Evolutionary conservation across 2,329 filamentous ascomycete species (phyloP).

Genomic region (Fusarium hainanense): DNA sequence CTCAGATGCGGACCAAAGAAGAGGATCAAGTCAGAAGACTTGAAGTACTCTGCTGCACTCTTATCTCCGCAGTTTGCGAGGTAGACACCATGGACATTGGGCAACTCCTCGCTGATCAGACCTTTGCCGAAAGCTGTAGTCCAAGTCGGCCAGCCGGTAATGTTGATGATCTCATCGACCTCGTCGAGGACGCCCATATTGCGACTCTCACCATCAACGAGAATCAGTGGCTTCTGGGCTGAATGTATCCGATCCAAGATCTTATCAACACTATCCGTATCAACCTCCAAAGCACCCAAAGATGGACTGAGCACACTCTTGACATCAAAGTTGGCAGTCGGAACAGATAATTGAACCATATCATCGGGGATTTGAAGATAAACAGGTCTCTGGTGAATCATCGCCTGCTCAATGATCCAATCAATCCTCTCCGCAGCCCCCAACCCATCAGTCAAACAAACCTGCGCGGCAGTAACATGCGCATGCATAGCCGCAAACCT

Average conservation of each 20-base stretch:
- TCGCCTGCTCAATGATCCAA: conserved; percentile 15
- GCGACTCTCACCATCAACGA: conserved; percentile 16
- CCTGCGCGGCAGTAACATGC: conserved; percentile 20
- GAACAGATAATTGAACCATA: conserved; percentile 1
- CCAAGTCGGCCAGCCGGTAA: conserved; percentile 11
- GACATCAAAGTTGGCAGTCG: background rate
- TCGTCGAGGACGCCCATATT: background rate
- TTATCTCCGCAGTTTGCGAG: background rate
- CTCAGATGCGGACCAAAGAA: conserved; percentile 19
- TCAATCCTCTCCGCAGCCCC: conserved; percentile 4
- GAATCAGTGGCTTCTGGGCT: conserved; percentile 6
- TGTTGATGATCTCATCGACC: background rate
- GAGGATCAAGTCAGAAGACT: conserved; percentile 4
- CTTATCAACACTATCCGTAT: background rate
- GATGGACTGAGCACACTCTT: background rate
- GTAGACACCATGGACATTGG: conserved; percentile 17
- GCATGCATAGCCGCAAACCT: conserved; percentile 14
- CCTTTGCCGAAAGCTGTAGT: conserved; percentile 18
- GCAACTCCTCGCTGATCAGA: conserved; percentile 2
- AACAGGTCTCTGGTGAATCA: conserved; percentile 7
- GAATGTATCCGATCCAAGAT: conserved; percentile 7
- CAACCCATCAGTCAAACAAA: background rate
- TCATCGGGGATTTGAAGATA: conserved; percentile 22
- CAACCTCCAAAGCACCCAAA: background rate
- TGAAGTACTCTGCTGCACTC: background rate